Evolutionary conservation across 2,329 filamentous ascomycete species (phyloP), one percentile per base, ranked within the genome.

Genomic region (Sporothrix pallida): DNA sequence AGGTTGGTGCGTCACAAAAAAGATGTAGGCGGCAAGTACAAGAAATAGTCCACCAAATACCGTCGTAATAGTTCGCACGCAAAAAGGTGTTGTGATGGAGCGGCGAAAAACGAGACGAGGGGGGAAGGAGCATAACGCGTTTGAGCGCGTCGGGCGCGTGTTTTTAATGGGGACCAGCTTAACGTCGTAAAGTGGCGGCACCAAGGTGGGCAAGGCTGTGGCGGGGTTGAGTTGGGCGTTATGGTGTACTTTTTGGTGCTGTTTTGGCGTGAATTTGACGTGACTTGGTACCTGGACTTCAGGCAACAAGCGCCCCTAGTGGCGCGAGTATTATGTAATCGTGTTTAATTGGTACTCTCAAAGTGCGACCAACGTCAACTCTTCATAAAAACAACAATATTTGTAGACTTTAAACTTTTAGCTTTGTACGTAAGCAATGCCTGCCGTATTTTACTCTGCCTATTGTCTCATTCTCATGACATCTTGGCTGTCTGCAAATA

Each of bases 61-160:
- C 31, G 31, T 7, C 52, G 52, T 56, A 26, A 56, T 17, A 17
- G 52, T 56, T 17, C 15, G 26, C 52, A 56, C 52, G 15, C 2
- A 20, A 20, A 58, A 62, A 48, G 50, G 20, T 65, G 60, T 72
- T 72, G 56, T 60, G 60, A 23, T 60, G 71, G 71, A 8, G 52
- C 52, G 63, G 63, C 50, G 67, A 69, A 69, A 69, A 52, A 15
- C 67, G 48, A 44, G 31, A 68, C 44, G 37, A 67, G 54, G 26
- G 54, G 37, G 37, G 31, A 37, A 8, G 52, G 26, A 70, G 58
- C 9, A 9, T 44, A 73, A 70, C 72, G 72, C 72, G 72, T 73
- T 62, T 26, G 8, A 62, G 71, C 71, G 71, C 71, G 71, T 73
- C 44, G 52, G 54, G 62, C 72, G 72, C 60, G 72, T 73, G 42